Base-by-base conservation (phyloP, 768 basidiomycete genomes). In the Lactifluus rugatus region DNA sequence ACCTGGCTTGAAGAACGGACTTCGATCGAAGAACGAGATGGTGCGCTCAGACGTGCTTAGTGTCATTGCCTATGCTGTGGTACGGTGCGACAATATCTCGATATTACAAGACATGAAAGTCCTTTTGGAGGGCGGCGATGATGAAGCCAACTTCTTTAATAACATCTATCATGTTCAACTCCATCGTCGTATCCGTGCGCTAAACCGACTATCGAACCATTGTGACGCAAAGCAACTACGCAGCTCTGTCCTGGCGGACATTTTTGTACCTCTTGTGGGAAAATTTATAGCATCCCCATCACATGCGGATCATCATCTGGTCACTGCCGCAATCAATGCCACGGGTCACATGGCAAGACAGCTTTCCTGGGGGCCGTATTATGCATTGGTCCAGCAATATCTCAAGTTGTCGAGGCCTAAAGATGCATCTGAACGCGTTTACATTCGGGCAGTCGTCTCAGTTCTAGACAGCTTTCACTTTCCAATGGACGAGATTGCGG, bases 91-190 rank as follows among this genome's bases (percentile, higher is more conserved):
- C 6, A 71, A 75, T 19, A 73, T 93, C 31, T 66, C 73, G 0
- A 70, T 79, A 2, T 71, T 97, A 26, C 82, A 82, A 50, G 93
- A 97, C 67, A 84, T 98, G 83, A 81, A 74, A 23, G 77, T 83
- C 11, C 72, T 98, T 7, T 78, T 97, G 32, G 90, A 89, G 8
- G 82, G 78, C 17, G 94, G 91, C 1, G 93, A 98, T 67, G 85
- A 89, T 49, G 95, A 99, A 70, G 93, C 92, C 32, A 93, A 87
- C 68, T 94, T 98, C 74, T 98, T 99, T 80, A 86, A 85, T 75
- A 99, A 99, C 70, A 83, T 97, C 48, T 81, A 87, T 53, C 96
- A 99, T 68, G 81, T 98, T 45, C 96, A 99, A 71, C 73, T 87
- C 2, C 94, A 97, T 70, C 83, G 94, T 62, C 84, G 95, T 23